phyloP scores from a whole-genome alignment of 495 filamentous ascomycete species.

The Neurospora sp. region DNA sequence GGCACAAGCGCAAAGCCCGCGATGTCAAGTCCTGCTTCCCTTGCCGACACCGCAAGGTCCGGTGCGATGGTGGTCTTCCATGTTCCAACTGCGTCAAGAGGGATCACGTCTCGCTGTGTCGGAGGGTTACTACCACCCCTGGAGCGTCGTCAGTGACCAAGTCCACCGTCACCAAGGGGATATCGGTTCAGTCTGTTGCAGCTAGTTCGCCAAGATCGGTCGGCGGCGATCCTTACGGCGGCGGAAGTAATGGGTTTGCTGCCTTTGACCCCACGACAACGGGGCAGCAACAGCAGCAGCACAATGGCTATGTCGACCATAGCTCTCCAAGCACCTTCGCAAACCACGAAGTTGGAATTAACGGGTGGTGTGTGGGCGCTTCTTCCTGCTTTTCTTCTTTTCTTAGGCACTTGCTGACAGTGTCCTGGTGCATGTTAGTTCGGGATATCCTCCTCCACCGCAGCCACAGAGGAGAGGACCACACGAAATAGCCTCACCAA shows the following conservation, averaged over 20 bases:
- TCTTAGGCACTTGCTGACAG: neutral
- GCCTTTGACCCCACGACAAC: neutral
- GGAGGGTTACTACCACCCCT: neutral
- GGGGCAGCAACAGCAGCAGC: neutral
- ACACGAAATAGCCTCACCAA: neutral
- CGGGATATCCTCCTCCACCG: neutral
- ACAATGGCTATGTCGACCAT: neutral
- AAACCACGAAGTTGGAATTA: neutral
- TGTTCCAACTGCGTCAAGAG: constrained; percentile 5
- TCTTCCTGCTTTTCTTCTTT: neutral
- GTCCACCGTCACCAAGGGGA: neutral
- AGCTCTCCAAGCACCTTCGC: neutral
- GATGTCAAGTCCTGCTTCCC: constrained; percentile 8
- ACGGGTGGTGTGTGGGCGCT: neutral
- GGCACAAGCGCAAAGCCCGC: constrained; percentile 1
- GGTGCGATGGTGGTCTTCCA: constrained; percentile 2
- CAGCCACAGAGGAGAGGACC: neutral
- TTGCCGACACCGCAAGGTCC: constrained; percentile 6
- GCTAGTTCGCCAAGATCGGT: neutral
- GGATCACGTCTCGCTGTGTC: constrained; percentile 4
- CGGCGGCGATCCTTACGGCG: neutral
- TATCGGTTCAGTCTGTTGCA: neutral
- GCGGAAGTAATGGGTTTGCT: neutral
- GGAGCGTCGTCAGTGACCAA: neutral
- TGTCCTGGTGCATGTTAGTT: neutral